Base-by-base conservation (phyloP, 2,329 filamentous ascomycete genomes). In the Scolecobasidium constrictum region DNA sequence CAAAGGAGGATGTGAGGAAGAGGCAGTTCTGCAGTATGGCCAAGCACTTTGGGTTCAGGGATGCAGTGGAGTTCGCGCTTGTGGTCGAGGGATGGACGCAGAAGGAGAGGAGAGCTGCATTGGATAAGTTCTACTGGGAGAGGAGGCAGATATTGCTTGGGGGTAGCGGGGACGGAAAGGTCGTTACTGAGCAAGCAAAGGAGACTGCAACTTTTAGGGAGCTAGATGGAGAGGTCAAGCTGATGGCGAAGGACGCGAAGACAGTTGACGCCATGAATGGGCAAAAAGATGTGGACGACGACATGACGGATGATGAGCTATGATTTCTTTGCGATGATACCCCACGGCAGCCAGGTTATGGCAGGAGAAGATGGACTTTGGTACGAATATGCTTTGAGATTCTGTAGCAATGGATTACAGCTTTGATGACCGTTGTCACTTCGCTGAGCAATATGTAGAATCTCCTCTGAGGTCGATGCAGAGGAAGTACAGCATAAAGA, bases 1-100 rank as follows among this genome's bases (percentile, higher is more conserved):
- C 90, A 0, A 82, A 85, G 0, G 68, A 73, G 41, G 76, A 81
- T 6, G 83, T 95, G 6, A 77, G 78, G 62, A 72, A 73, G 41
- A 73, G 90, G 15, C 88, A 96, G 54, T 94, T 98, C 54, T 94
- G 87, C 61, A 83, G 80, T 19, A 94, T 96, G 85, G 86, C 87
- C 1, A 73, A 71, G 53, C 76, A 77, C 43, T 84, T 86, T 58
- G 86, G 85, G 1, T 94, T 86, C 56, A 67, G 72, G 1, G 81
- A 76, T 56, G 79, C 81, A 1, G 83, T 78, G 0, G 83, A 92
- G 47, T 96, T 96, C 69, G 92, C 88, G 3, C 66, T 95, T 28
- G 78, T 87, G 12, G 88, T 96, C 3, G 92, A 96, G 61, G 76
- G 79, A 12, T 93, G 87, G 85, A 93, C 84, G 36, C 84, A 90